A percentile compares a stretch with the other conserved stretches of the same genome.
phyloP scores from a whole-genome alignment of 331 rosid genomes.

The Phaseolus coccineus region DNA sequence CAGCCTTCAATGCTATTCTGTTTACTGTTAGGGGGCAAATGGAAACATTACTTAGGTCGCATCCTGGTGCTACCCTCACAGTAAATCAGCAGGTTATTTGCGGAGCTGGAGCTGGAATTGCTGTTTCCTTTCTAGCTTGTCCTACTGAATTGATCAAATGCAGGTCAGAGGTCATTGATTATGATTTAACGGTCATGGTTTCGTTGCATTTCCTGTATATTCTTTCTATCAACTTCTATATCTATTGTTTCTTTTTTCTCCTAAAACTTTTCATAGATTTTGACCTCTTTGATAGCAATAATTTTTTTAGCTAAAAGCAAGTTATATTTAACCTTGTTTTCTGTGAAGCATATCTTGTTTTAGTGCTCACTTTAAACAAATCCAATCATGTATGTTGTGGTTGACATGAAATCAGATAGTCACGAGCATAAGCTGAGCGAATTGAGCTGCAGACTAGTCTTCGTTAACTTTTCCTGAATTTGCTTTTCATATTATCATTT shows the following conservation, averaged over 20 bases:
- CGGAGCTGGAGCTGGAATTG: conserved; percentile 98
- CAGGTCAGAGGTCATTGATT: conserved; percentile 78
- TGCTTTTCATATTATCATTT: not conserved
- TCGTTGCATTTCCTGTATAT: conserved; percentile 14
- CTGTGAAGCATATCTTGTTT: not conserved
- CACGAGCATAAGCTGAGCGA: conserved; percentile 20
- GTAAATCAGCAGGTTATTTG: conserved; percentile 75
- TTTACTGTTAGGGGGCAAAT: conserved; percentile 91
- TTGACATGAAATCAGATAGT: conserved; percentile 35
- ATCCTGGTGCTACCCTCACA: conserved; percentile 80
- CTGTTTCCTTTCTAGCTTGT: conserved; percentile 96
- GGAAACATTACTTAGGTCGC: conserved; percentile 79
- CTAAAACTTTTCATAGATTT: not conserved
- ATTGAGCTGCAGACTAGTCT: conserved; percentile 12
- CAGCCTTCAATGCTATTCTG: conserved; percentile 93
- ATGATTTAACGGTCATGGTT: conserved; percentile 19
- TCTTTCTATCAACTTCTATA: conserved; percentile 19
- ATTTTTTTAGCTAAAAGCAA: conserved; percentile 4
- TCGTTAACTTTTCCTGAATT: conserved; percentile 27
- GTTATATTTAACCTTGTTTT: not conserved
- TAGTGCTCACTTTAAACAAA: not conserved
- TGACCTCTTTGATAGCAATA: not conserved
- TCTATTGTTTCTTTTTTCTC: not conserved
- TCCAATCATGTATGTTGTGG: not conserved
- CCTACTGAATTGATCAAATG: conserved; percentile 97